A percentile compares a stretch with the other conserved stretches of the same genome.
These are phyloP conservation scores for Acanthamoeba comandoni DNA, from an alignment of 208 protist species.

Conservation along the genomic window DNA sequence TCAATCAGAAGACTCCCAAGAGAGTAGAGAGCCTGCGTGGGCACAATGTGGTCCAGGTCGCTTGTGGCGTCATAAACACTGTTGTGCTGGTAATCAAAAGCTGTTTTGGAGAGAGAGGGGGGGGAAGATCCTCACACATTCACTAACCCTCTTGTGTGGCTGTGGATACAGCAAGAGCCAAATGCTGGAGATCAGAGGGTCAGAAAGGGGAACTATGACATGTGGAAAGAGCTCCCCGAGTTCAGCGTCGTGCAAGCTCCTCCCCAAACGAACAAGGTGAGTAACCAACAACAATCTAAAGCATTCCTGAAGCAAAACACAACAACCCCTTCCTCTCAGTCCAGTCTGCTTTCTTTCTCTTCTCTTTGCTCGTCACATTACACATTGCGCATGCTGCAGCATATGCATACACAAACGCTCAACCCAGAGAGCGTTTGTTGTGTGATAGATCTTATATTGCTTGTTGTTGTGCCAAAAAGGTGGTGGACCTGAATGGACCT, in stretches of 20 bases:
- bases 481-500: conserved; percentile 35
- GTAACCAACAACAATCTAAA: background rate
- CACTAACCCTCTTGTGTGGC: no score
- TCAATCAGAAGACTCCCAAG: conserved; percentile 14
- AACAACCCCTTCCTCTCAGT: no score
- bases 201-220: conserved; percentile 27
- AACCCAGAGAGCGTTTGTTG: no score
- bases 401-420: no score
- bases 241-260: conserved; percentile 33
- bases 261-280: conserved; percentile 50
- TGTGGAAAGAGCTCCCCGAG: conserved; percentile 39
- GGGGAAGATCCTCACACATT: no score
- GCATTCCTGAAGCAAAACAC: no score
- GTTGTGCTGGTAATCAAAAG: conserved; percentile 52
- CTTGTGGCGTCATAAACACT: background rate
- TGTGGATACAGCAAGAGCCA: no score
- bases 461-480: background rate
- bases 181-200: no score
- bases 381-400: no score
- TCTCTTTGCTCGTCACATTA: no score
- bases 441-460: no score
- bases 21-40: conserved; percentile 27
- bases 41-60: conserved; percentile 2
- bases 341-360: background rate
- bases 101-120: no score